phyloP scores from a whole-genome alignment of 2,329 filamentous ascomycete genomes.

The Fusarium newnesense region DNA sequence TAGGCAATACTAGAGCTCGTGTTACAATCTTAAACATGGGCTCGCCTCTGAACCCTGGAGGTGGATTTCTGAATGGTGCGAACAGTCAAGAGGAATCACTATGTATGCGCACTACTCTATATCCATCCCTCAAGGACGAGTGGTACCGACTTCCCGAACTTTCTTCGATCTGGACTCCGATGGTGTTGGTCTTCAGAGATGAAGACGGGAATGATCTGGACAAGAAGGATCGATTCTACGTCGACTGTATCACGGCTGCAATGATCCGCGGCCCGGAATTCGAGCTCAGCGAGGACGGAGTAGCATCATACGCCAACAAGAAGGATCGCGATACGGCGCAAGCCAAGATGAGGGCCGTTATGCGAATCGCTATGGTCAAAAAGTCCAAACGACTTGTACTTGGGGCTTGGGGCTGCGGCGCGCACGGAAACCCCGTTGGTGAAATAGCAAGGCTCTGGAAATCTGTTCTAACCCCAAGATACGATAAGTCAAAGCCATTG shows the following conservation, averaged over 20 bases:
- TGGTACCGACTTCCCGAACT: slow-evolving; percentile 70
- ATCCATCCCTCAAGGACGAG: slow-evolving; percentile 65
- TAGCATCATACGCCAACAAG: slow-evolving; percentile 52
- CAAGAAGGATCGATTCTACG: slow-evolving; percentile 64
- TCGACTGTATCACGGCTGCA: slow-evolving; percentile 68
- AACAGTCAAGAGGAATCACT: slow-evolving; percentile 71
- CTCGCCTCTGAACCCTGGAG: slow-evolving; percentile 68
- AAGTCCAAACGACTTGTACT: slow-evolving; percentile 63
- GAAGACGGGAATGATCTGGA: slow-evolving; percentile 47
- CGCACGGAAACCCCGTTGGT: slow-evolving; percentile 69
- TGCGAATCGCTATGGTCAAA: slow-evolving; percentile 61
- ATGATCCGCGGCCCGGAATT: slow-evolving; percentile 69
- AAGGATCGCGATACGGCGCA: slow-evolving; percentile 62
- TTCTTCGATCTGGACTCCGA: slow-evolving; percentile 65
- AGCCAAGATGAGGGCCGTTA: slow-evolving; percentile 66
- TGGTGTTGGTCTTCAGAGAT: slow-evolving; percentile 67
- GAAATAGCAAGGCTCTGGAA: slow-evolving; percentile 67
- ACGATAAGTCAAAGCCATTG: slow-evolving; percentile 24
- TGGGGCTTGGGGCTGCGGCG: slow-evolving; percentile 73
- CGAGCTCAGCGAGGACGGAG: slow-evolving; percentile 48
- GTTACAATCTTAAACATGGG: slow-evolving; percentile 72
- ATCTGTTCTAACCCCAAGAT: slow-evolving; percentile 43
- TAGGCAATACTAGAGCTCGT: slow-evolving; percentile 40
- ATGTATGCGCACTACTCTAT: slow-evolving; percentile 68
- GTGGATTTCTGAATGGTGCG: slow-evolving; percentile 69